A percentile compares a stretch with the other conserved stretches of the same genome.
Conservation (phyloP, 2,329 filamentous ascomycete genomes). For the Phyllachora maydis region DNA sequence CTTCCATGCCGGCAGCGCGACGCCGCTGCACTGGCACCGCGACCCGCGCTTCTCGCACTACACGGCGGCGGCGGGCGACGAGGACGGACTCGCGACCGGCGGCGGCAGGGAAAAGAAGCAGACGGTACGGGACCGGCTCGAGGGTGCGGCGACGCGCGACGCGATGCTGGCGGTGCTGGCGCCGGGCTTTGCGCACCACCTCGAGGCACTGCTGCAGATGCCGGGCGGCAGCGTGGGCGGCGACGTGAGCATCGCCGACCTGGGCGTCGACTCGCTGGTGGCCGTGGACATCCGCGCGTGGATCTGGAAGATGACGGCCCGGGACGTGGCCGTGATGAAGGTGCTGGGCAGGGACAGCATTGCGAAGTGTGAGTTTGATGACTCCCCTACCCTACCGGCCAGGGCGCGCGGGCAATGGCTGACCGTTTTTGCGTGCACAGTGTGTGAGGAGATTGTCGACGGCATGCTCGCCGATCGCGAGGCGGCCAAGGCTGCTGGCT, state of each 20-base stretch:
- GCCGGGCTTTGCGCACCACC: slow-evolving; percentile 8
- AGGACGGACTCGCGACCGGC: background rate
- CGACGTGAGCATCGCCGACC: slow-evolving; percentile 12
- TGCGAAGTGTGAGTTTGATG: slow-evolving; percentile 7
- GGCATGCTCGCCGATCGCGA: no score
- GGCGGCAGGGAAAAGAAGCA: slow-evolving; percentile 1
- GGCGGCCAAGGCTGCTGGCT: no score
- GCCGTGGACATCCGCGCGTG: slow-evolving; percentile 21
- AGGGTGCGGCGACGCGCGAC: slow-evolving; percentile 4
- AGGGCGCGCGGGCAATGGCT: no score
- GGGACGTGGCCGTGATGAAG: slow-evolving; percentile 23
- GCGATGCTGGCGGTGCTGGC: slow-evolving; percentile 9
- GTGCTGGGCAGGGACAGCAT: slow-evolving; percentile 15
- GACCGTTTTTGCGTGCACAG: no score
- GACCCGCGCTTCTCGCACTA: slow-evolving; percentile 22
- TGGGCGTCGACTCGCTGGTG: slow-evolving; percentile 19
- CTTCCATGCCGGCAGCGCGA: slow-evolving; percentile 10
- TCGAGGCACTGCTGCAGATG: slow-evolving; percentile 13
- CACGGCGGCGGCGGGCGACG: slow-evolving; percentile 7
- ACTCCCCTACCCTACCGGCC: no score
- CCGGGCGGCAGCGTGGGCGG: slow-evolving; percentile 9
- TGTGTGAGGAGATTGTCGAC: no score
- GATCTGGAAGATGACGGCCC: slow-evolving; percentile 18
- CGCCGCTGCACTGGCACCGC: slow-evolving; percentile 18
- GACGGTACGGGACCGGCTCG: slow-evolving; percentile 11